phyloP scores from a whole-genome alignment of 1,284 basidiomycete species.

The Austroboletus sp. region DNA sequence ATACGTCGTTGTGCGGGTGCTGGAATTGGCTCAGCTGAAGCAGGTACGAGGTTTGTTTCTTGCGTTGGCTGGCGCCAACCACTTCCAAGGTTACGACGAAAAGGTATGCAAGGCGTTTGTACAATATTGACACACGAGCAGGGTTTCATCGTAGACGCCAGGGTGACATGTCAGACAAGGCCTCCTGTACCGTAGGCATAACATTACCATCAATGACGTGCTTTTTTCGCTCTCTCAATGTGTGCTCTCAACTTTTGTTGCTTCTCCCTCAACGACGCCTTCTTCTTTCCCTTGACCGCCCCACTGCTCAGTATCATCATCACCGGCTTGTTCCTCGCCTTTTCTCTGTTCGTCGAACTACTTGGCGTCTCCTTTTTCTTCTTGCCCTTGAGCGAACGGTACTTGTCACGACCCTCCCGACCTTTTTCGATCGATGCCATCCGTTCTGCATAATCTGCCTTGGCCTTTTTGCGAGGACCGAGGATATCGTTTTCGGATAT shows the following conservation, averaged over 20 bases:
- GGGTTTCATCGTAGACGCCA: conserved; percentile 75
- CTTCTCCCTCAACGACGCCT: conserved; percentile 80
- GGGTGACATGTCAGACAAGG: conserved; percentile 37
- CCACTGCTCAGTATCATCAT: conserved; percentile 85
- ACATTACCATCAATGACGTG: conserved; percentile 31
- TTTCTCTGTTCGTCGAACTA: conserved; percentile 84
- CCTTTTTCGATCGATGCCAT: conserved; percentile 89
- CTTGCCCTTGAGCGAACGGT: conserved; percentile 83
- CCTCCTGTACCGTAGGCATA: conserved; percentile 2
- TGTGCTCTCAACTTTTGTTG: conserved; percentile 71
- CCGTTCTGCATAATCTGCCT: conserved; percentile 91
- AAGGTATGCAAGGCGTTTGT: conserved; percentile 38
- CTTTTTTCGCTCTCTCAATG: conserved; percentile 64
- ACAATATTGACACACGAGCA: conserved; percentile 22
- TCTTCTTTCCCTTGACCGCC: conserved; percentile 79
- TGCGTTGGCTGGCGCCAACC: neutral
- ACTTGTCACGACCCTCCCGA: conserved; percentile 93
- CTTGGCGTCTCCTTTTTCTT: conserved; percentile 74
- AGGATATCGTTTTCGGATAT: conserved; percentile 89
- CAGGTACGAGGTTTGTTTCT: conserved; percentile 43
- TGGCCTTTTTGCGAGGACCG: conserved; percentile 89
- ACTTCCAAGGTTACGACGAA: conserved; percentile 54
- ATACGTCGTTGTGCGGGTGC: conserved; percentile 68
- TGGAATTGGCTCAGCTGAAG: conserved; percentile 61
- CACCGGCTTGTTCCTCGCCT: conserved; percentile 84